Evolutionary conservation across 1,139 yeast genomes (phyloP).

Genomic region (Sporopachydermia cereana): DNA sequence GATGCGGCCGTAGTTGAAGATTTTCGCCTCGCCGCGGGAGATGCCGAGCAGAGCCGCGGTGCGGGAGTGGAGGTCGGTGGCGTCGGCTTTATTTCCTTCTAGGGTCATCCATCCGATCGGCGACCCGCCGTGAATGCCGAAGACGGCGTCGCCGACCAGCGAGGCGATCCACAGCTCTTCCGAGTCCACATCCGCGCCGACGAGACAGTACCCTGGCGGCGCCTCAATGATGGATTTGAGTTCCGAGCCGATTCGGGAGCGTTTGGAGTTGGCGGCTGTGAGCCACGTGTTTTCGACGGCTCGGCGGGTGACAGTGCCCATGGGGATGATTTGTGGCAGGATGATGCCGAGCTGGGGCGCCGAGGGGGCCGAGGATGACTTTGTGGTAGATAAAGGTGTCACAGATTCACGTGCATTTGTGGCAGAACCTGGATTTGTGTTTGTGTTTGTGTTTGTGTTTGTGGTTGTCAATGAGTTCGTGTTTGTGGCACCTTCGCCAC

Average conservation of each 20-base stretch:
- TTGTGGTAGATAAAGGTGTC: not conserved
- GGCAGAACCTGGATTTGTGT: conserved; percentile 10
- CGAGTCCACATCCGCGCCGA: conserved; percentile 97
- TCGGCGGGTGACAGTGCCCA: conserved; percentile 95
- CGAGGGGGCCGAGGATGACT: not conserved
- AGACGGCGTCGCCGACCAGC: conserved; percentile 81
- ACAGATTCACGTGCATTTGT: not conserved
- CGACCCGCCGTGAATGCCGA: conserved; percentile 87
- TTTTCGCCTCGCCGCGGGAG: conserved; percentile 82
- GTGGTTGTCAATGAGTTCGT: not conserved
- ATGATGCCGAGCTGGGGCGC: conserved; percentile 47
- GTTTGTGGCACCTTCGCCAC: not conserved
- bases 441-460: conserved; percentile 12
- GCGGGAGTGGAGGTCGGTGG: conserved; percentile 90
- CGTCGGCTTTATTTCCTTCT: conserved; percentile 85
- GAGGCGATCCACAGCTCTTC: conserved; percentile 99
- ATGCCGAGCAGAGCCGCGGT: conserved; percentile 88
- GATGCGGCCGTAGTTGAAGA: conserved; percentile 92
- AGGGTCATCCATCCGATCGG: conserved; percentile 99
- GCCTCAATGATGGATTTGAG: conserved; percentile 78
- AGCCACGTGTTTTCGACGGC: conserved; percentile 98
- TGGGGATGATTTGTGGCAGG: conserved; percentile 70
- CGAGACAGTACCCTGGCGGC: conserved; percentile 82
- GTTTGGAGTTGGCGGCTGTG: conserved; percentile 91
- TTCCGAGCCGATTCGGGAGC: conserved; percentile 81